Evolutionary conservation across 164 flowering plant genomes (phyloP), one percentile per base, ranked within the genome.

Genomic region (Berberis vulgaris): DNA sequence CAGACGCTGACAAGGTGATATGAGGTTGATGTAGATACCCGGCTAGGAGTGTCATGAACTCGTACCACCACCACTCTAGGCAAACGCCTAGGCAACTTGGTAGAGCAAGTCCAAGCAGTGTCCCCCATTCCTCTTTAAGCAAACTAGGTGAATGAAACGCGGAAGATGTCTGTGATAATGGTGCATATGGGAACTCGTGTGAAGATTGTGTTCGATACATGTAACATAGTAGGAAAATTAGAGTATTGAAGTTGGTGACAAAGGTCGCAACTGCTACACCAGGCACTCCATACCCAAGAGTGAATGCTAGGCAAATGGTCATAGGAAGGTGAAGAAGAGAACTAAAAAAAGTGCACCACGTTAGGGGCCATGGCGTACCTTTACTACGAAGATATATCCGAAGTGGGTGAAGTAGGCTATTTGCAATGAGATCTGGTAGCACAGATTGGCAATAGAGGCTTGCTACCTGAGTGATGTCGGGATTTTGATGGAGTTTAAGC

Each of bases 1-100:
- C 98, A 0, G 96, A 74, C 3, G 94, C 76, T 5, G 96, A 94
- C 0, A 93, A 78, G 0, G 95, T 78, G 0, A 79, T 78, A 0
- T 64, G 74, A 3, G 98, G 98, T 7, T 80, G 72, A 1, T 57
- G 41, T 0, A 93, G 84, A 55, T 90, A 93, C 0, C 98, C 98
- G 0, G 97, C 86, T 2, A 84, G 71, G 45, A 90, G 74, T 4
- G 91, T 90, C 96, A 90, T 87, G 72, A 93, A 65, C 74, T 93
- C 98, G 65, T 93, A 93, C 98, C 98, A 93, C 98, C 98, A 93
- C 98, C 98, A 93, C 60, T 93, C 98, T 9, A 90, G 63, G 57
- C 98, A 93, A 5, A 93, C 91, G 0, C 72, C 90, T n/a, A 93
- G 54, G 41, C 97, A 90, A 54, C 94, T 93, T 1, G 88, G 89